These are phyloP conservation scores for Pigoraptor vietnamica DNA, from an alignment of 78 protist species.

Conservation along the genomic window DNA sequence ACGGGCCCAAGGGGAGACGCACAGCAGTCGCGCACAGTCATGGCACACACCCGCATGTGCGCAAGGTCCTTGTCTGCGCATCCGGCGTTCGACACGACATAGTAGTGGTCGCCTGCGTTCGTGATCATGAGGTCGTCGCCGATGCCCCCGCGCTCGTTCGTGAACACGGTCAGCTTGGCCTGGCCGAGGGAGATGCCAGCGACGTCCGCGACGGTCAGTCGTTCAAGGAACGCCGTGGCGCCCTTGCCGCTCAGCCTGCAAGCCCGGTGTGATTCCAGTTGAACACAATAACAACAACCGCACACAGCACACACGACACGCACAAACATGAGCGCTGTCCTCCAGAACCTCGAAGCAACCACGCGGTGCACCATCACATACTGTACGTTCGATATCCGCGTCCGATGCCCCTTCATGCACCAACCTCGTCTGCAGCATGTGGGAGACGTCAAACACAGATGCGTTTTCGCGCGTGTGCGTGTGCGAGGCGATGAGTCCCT, in stretches of 20 bases:
- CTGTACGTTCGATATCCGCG: neutral
- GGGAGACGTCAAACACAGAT: constrained; percentile 92
- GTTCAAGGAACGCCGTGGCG: constrained; percentile 77
- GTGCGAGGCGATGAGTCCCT: constrained; percentile 56
- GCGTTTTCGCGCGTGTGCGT: constrained; percentile 56
- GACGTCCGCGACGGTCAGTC: constrained; percentile 62
- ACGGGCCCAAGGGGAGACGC: no score
- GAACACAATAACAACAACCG: no score
- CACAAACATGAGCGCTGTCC: no score
- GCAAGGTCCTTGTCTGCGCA: constrained; percentile 80
- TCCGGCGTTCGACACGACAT: constrained; percentile 92
- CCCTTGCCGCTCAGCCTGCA: constrained; percentile 84
- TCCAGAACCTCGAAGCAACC: no score
- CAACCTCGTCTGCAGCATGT: constrained; percentile 83
- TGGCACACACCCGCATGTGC: constrained; percentile 59
- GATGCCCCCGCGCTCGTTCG: constrained; percentile 89
- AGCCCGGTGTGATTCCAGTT: no score
- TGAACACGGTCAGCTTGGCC: constrained; percentile 52
- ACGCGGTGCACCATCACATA: no score
- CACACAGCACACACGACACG: no score
- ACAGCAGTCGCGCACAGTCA: no score
- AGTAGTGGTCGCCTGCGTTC: constrained; percentile 59
- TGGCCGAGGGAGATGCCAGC: constrained; percentile 12
- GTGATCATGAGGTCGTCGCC: constrained; percentile 87
- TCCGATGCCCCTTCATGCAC: neutral